Evolutionary conservation across 371 early-diverging fungal genomes (phyloP).

Genomic region (Circinella umbellata): DNA sequence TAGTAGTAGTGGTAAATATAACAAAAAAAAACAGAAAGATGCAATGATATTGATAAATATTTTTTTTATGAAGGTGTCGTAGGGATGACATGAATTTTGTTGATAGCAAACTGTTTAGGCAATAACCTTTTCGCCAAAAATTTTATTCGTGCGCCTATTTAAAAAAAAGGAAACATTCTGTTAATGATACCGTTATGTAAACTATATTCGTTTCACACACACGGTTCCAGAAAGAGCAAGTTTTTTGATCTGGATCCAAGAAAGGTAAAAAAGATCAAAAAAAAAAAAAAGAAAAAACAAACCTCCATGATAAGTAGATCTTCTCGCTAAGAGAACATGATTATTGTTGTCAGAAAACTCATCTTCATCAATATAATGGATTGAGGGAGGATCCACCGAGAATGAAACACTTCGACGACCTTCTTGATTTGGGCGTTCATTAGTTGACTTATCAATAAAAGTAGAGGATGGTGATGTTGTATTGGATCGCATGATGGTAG

Average conservation of each 20-base stretch:
- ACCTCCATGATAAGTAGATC: background rate
- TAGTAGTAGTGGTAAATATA: background rate
- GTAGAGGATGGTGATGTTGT: slow-evolving; percentile 8
- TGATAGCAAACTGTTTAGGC: slow-evolving; percentile 3
- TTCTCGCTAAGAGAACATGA: background rate
- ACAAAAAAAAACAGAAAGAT: background rate
- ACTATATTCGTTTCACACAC: too few species aligned
- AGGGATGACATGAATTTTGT: slow-evolving; percentile 9
- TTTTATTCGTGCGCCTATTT: slow-evolving; percentile 14
- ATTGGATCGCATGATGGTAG: slow-evolving; percentile 11
- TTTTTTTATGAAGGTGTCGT: background rate
- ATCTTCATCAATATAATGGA: slow-evolving; percentile 21
- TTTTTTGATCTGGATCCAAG: slow-evolving; percentile 7
- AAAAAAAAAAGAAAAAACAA: too few species aligned
- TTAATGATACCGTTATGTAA: background rate
- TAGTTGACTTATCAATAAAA: slow-evolving; percentile 3
- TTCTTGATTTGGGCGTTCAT: background rate
- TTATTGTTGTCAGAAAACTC: background rate
- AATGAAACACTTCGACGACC: slow-evolving; percentile 35
- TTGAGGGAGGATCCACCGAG: slow-evolving; percentile 37
- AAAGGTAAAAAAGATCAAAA: too few species aligned
- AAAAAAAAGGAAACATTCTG: slow-evolving; percentile 5
- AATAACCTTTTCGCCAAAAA: slow-evolving; percentile 13
- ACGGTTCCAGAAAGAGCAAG: too few species aligned
- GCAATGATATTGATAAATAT: background rate